Percentiles rank a stretch among this genome's conserved stretches.
phyloP scores from a whole-genome alignment of 1,284 basidiomycete species.

The Phellopilus nigrolimitatus region DNA sequence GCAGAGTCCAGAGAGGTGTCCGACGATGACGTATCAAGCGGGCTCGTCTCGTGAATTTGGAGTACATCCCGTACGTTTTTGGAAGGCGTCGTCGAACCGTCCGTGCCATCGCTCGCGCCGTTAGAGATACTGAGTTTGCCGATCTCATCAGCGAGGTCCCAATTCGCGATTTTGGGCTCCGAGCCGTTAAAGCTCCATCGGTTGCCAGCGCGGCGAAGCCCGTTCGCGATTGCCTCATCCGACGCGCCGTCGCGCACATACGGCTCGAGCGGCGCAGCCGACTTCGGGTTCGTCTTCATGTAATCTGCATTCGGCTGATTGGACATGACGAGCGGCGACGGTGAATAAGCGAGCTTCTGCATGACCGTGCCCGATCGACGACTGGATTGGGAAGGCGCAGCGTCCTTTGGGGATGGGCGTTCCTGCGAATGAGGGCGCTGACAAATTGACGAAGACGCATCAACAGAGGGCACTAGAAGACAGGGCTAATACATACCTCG shows the following conservation, averaged over 20 bases:
- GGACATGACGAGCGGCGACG: constrained; percentile 18
- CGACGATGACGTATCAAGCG: constrained; percentile 60
- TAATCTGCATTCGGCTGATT: constrained; percentile 14
- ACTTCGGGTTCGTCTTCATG: constrained; percentile 20
- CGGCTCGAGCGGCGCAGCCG: constrained; percentile 27
- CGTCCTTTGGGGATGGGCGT: constrained; percentile 15
- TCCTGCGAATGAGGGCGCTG: constrained; percentile 14
- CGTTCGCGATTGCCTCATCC: constrained; percentile 20
- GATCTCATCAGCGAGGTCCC: constrained; percentile 70
- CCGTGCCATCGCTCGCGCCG: constrained; percentile 44
- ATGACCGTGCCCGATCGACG: constrained; percentile 13
- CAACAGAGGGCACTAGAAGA: constrained; percentile 4
- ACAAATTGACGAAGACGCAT: constrained; percentile 14
- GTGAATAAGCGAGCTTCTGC: constrained; percentile 16
- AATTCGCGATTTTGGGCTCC: constrained; percentile 50
- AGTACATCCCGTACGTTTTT: constrained; percentile 47
- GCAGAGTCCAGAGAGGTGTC: constrained; percentile 60
- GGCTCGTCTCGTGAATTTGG: constrained; percentile 60
- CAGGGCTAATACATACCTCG: constrained; percentile 11
- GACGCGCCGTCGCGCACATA: constrained; percentile 34
- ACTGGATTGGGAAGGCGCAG: constrained; percentile 1
- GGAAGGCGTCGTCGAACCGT: constrained; percentile 59
- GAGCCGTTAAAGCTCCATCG: constrained; percentile 62
- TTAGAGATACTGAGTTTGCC: constrained; percentile 63
- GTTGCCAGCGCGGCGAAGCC: constrained; percentile 25